Evolutionary conservation across 73 alveolate species (phyloP).

Genomic region (Effrenium voratum): DNA sequence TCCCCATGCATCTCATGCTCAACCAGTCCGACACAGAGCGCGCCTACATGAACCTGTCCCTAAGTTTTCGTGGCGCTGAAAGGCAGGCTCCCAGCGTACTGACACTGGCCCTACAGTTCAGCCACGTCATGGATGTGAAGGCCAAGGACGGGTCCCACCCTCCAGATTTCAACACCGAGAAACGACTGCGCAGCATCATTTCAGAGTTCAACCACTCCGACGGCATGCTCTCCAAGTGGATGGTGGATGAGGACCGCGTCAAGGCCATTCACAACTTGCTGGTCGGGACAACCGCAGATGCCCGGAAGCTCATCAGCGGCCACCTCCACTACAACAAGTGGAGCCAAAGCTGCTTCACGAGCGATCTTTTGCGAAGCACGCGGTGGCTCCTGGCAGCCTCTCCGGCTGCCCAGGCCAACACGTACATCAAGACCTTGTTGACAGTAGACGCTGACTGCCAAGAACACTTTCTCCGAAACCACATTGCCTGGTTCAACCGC

Average conservation of each 20-base stretch:
- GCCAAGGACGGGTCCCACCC: background rate
- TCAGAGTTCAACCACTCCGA: background rate
- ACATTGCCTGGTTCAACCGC: background rate
- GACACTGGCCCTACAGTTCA: background rate
- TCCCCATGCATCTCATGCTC: background rate
- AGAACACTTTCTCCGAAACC: background rate
- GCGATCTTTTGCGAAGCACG: background rate
- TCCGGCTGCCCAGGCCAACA: background rate
- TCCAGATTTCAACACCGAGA: background rate
- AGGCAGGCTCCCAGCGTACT: background rate
- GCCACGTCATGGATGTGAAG: background rate
- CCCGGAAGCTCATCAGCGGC: background rate
- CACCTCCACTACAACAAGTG: constrained; percentile 14
- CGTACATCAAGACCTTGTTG: background rate
- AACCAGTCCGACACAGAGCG: background rate
- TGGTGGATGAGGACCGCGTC: background rate
- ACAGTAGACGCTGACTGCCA: background rate
- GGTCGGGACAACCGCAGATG: background rate
- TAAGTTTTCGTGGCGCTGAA: background rate
- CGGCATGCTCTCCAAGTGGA: background rate
- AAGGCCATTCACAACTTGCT: background rate
- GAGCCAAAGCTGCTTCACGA: background rate
- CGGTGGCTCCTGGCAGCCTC: background rate
- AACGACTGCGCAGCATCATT: background rate
- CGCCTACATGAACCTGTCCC: background rate